A percentile compares a stretch with the other conserved stretches of the same genome.
Conservation (phyloP, 1,284 basidiomycete species). For the Irpex rosettiformis region DNA sequence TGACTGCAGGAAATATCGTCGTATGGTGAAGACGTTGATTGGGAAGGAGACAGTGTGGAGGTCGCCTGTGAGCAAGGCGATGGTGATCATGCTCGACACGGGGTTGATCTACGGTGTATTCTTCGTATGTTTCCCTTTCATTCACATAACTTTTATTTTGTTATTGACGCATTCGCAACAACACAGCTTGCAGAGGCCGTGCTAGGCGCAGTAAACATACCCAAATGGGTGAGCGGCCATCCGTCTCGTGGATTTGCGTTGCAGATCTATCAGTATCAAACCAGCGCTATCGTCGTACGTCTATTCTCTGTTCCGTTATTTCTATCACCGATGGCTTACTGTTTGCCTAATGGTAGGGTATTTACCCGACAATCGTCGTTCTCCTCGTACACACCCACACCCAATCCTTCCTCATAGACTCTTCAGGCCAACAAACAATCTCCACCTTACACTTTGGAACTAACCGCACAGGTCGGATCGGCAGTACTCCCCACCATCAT, state of each 20-base stretch:
- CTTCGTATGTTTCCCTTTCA: slow-evolving; percentile 7
- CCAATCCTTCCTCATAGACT: slow-evolving; percentile 1
- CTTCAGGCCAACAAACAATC: neutral
- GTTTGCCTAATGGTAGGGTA: slow-evolving; percentile 2
- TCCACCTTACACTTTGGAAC: neutral
- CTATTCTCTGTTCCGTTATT: neutral
- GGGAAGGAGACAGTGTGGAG: slow-evolving; percentile 5
- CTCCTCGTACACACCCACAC: slow-evolving; percentile 13
- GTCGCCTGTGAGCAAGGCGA: slow-evolving; percentile 14
- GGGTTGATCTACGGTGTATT: slow-evolving; percentile 14
- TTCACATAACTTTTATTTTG: slow-evolving; percentile 1
- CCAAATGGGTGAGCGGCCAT: slow-evolving; percentile 4
- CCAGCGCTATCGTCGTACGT: slow-evolving; percentile 16
- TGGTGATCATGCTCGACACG: slow-evolving; percentile 18
- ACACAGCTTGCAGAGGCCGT: neutral
- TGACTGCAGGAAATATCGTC: slow-evolving; percentile 13
- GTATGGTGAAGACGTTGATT: slow-evolving; percentile 8
- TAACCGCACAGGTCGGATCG: neutral
- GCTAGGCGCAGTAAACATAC: slow-evolving; percentile 10
- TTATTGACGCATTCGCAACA: neutral
- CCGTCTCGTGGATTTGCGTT: slow-evolving; percentile 9
- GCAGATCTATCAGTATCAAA: slow-evolving; percentile 15
- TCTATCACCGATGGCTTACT: neutral
- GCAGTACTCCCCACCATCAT: neutral
- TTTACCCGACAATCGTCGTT: slow-evolving; percentile 18